Evolutionary conservation across 139 green algal genomes (phyloP).

Genomic region (Closterium sp.): DNA sequence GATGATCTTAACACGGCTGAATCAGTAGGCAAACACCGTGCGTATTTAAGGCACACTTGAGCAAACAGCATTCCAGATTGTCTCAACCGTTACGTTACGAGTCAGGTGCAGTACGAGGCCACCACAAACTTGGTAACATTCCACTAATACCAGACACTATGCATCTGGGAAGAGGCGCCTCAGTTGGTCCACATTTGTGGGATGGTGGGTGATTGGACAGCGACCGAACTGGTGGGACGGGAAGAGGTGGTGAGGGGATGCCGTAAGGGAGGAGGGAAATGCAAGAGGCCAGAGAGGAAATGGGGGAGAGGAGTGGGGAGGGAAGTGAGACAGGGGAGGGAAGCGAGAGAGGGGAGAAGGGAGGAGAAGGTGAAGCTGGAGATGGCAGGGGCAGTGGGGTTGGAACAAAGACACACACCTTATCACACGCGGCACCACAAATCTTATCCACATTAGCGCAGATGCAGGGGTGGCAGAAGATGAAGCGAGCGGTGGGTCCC

Average conservation of each 20-base stretch:
- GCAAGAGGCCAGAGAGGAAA: neutral
- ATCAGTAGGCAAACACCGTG: too few relatives aligned
- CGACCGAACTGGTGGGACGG: constrained; percentile 46
- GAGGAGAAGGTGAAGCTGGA: neutral
- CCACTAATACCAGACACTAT: neutral
- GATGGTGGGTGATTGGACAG: constrained; percentile 78
- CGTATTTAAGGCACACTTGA: too few relatives aligned
- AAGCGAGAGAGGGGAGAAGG: neutral
- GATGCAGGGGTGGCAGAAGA: neutral
- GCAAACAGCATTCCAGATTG: too few relatives aligned
- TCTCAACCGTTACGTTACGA: too few relatives aligned
- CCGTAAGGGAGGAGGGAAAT: neutral
- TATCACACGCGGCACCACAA: neutral
- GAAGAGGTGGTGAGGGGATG: neutral
- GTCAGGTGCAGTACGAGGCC: too few relatives aligned
- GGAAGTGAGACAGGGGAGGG: neutral
- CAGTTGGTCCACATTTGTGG: constrained; percentile 69
- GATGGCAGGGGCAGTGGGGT: too few relatives aligned
- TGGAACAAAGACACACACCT: neutral
- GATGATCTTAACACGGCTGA: too few relatives aligned
- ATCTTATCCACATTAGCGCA: neutral
- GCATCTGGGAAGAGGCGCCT: constrained; percentile 66
- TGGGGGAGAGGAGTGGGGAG: neutral
- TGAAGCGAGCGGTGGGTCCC: neutral
- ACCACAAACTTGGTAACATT: too few relatives aligned